Percentiles rank a stretch among this genome's conserved stretches.
phyloP scores from a whole-genome alignment of 768 basidiomycete genomes.

The Collybiopsis luxurians region DNA sequence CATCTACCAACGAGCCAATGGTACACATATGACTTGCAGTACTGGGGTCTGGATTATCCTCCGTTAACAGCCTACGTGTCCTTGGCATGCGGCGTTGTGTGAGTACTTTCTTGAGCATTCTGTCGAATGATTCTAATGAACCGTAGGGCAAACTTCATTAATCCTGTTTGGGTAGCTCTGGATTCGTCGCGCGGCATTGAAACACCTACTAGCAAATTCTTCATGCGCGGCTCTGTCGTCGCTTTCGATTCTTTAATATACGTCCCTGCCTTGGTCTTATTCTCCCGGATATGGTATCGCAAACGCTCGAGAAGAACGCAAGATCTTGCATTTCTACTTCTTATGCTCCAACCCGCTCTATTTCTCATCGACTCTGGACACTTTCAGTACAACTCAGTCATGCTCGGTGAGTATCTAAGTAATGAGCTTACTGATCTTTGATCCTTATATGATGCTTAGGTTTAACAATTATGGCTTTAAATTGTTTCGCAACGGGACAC shows the following conservation, averaged over 20 bases:
- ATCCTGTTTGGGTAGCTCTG: constrained; percentile 69
- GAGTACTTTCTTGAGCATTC: constrained; percentile 23
- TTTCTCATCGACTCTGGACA: constrained; percentile 89
- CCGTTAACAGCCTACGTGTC: constrained; percentile 90
- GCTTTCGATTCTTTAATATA: constrained; percentile 69
- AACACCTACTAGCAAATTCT: constrained; percentile 60
- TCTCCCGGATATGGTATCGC: constrained; percentile 62
- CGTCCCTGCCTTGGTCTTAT: constrained; percentile 68
- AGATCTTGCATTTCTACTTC: constrained; percentile 65
- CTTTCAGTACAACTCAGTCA: constrained; percentile 94
- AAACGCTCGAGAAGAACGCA: constrained; percentile 74
- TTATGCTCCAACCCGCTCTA: constrained; percentile 82
- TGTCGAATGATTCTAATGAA: not conserved
- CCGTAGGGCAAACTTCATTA: constrained; percentile 45
- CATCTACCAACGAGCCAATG: constrained; percentile 74
- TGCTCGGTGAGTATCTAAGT: constrained; percentile 63
- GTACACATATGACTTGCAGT: constrained; percentile 86
- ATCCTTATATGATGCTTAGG: constrained; percentile 36
- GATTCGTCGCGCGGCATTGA: constrained; percentile 73
- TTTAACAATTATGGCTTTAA: constrained; percentile 64
- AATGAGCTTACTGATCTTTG: not conserved
- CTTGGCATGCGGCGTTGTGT: constrained; percentile 80
- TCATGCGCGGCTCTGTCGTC: constrained; percentile 80
- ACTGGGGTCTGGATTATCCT: constrained; percentile 96
- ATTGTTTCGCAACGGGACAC: constrained; percentile 62